phyloP scores from a whole-genome alignment of 495 filamentous ascomycete species.

The Neurospora sp. region DNA sequence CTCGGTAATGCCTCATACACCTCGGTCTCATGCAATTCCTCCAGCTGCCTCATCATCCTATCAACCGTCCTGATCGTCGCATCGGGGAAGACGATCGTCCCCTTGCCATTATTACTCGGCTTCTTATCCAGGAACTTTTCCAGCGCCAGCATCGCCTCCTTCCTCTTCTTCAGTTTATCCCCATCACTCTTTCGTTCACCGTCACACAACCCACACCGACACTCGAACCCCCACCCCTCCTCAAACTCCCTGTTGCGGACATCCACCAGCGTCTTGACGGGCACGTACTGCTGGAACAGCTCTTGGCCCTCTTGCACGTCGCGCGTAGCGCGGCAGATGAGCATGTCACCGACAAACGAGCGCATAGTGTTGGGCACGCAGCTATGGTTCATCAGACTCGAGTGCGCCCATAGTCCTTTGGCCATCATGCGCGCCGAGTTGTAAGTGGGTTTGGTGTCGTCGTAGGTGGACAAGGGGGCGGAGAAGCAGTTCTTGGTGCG shows the following conservation, averaged over 20 bases:
- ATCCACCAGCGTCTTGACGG: conserved; percentile 12
- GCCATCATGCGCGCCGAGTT: conserved; percentile 19
- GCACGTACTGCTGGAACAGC: conserved; percentile 33
- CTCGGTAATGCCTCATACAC: conserved; percentile 28
- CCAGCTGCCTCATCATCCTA: conserved; percentile 21
- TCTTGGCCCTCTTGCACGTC: conserved; percentile 42
- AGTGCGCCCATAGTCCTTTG: conserved; percentile 42
- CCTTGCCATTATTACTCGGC: neutral
- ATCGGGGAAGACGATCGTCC: conserved; percentile 15
- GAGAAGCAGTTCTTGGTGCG: conserved; percentile 42
- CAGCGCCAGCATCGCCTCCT: conserved; percentile 20
- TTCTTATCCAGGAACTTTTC: conserved; percentile 19
- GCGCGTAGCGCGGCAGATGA: conserved; percentile 39
- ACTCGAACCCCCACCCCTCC: conserved; percentile 39
- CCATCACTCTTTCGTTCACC: conserved; percentile 13
- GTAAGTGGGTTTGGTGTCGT: conserved; percentile 20
- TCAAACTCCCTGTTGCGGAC: conserved; percentile 15
- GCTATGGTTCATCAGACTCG: conserved; percentile 47
- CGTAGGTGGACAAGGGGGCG: conserved; percentile 28
- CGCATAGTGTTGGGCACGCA: conserved; percentile 43
- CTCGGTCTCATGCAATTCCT: conserved; percentile 26
- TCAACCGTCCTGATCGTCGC: conserved; percentile 23
- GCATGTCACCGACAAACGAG: conserved; percentile 49
- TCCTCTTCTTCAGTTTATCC: conserved; percentile 11
- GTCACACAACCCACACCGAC: conserved; percentile 35